Percentiles rank a stretch among this genome's conserved stretches.
These are phyloP conservation scores for Penicillium sp. DNA, from an alignment of 2,329 filamentous ascomycete species.

Conservation along the genomic window DNA sequence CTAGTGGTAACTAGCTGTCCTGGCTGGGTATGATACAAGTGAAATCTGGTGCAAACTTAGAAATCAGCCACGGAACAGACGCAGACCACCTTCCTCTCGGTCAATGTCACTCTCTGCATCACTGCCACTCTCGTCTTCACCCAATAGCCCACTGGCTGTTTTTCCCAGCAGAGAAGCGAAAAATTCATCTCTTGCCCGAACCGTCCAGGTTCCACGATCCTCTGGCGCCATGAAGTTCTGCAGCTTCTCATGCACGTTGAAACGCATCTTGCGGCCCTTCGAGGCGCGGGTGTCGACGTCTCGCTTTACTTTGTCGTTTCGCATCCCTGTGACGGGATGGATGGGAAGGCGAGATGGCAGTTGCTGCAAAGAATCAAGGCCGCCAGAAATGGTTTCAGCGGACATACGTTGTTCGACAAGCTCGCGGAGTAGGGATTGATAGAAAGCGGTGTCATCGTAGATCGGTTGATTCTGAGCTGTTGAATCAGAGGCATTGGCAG, in stretches of 20 bases:
- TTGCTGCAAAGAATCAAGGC: conserved; percentile 38
- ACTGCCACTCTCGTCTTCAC: conserved; percentile 54
- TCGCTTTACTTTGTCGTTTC: conserved; percentile 65
- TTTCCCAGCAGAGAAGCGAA: conserved; percentile 68
- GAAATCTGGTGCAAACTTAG: background rate
- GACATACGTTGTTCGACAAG: conserved; percentile 82
- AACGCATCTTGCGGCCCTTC: conserved; percentile 90
- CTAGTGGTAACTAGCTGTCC: background rate
- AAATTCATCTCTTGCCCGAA: conserved; percentile 69
- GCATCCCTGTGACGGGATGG: conserved; percentile 42
- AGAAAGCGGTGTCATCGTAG: conserved; percentile 94
- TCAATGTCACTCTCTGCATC: conserved; percentile 30
- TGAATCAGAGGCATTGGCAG: conserved; percentile 6
- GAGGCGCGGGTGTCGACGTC: conserved; percentile 89
- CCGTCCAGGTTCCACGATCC: conserved; percentile 74
- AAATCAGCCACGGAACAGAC: conserved; percentile 30
- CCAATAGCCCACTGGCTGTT: conserved; percentile 59
- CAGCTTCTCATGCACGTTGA: conserved; percentile 92
- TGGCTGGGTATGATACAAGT: conserved; percentile 3
- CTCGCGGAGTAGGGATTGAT: conserved; percentile 86
- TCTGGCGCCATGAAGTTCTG: conserved; percentile 98
- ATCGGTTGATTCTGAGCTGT: conserved; percentile 49
- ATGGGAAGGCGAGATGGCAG: conserved; percentile 36
- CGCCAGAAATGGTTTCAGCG: conserved; percentile 48
- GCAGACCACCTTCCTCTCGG: conserved; percentile 32